Conservation (phyloP, 805 yeast genomes). For the Trichomonascus vanleenenianus region DNA sequence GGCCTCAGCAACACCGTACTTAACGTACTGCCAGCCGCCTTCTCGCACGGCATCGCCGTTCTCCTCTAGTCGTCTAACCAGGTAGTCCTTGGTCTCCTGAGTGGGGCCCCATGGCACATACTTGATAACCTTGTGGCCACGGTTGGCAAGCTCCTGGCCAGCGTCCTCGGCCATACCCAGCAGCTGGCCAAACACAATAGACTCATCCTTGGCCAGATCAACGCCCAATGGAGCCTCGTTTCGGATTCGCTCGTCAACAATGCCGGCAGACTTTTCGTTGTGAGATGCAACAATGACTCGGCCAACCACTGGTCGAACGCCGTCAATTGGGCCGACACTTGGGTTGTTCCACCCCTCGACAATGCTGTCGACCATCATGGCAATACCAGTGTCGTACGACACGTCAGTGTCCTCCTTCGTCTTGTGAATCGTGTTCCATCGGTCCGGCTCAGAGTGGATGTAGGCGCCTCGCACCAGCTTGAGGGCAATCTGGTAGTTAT, state of each 20-base stretch:
- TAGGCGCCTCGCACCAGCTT: conserved; percentile 95
- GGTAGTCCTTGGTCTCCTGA: conserved; percentile 81
- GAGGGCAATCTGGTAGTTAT: conserved; percentile 68
- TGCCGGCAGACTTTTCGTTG: conserved; percentile 67
- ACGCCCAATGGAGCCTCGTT: conserved; percentile 22
- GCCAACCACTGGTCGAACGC: conserved; percentile 27
- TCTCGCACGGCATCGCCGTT: conserved; percentile 86
- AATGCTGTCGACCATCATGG: conserved; percentile 53
- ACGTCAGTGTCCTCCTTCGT: conserved; percentile 75
- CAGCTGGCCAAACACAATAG: conserved; percentile 77
- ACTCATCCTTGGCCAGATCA: conserved; percentile 19
- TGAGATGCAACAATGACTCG: conserved; percentile 83
- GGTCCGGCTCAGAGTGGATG: conserved; percentile 76
- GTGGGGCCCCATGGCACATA: conserved; percentile 99
- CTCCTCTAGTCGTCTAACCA: conserved; percentile 85
- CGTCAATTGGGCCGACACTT: conserved; percentile 6
- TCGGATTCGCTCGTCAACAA: conserved; percentile 53
- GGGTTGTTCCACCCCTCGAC: conserved; percentile 36
- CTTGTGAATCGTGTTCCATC: conserved; percentile 58
- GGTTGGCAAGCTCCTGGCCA: conserved; percentile 62
- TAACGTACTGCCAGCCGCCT: conserved; percentile 22
- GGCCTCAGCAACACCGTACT: conserved; percentile 18
- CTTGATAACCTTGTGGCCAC: conserved; percentile 72
- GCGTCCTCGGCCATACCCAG: conserved; percentile 94
- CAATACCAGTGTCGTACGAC: conserved; percentile 65